Evolutionary conservation across 495 filamentous ascomycete genomes (phyloP).

Genomic region (Talaromyces nanjingensis): DNA sequence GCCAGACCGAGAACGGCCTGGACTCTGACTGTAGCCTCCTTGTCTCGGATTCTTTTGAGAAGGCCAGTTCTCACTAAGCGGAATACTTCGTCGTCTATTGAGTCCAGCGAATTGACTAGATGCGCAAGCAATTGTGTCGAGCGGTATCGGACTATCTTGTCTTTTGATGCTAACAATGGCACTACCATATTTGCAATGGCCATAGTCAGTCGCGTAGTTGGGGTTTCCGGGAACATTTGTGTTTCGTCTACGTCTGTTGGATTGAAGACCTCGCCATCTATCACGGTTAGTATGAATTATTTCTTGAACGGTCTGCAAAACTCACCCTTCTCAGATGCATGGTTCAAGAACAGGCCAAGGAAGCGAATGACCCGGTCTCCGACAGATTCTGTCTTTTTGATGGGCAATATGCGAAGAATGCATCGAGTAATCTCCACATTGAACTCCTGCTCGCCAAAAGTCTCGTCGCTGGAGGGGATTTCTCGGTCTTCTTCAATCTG

Average conservation of each 20-base stretch:
- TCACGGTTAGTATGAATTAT: neutral
- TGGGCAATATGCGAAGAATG: slow-evolving; percentile 68
- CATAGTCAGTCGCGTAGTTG: slow-evolving; percentile 68
- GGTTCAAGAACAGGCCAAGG: slow-evolving; percentile 72
- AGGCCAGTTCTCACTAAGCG: slow-evolving; percentile 68
- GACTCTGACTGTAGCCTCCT: slow-evolving; percentile 82
- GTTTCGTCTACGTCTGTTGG: slow-evolving; percentile 39
- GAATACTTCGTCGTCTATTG: slow-evolving; percentile 85
- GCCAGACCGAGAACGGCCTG: slow-evolving; percentile 91
- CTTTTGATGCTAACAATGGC: slow-evolving; percentile 69
- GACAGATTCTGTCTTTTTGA: slow-evolving; percentile 88
- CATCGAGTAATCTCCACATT: slow-evolving; percentile 78
- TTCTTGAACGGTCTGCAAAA: slow-evolving; percentile 10
- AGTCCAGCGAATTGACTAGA: slow-evolving; percentile 82
- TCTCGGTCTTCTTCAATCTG: slow-evolving; percentile 31
- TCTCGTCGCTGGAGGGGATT: slow-evolving; percentile 37
- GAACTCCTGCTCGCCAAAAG: slow-evolving; percentile 77
- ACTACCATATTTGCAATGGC: slow-evolving; percentile 63
- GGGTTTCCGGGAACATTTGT: slow-evolving; percentile 66
- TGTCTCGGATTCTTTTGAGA: slow-evolving; percentile 80
- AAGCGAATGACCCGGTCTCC: slow-evolving; percentile 83
- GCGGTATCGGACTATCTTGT: slow-evolving; percentile 87
- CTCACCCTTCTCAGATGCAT: slow-evolving; percentile 75
- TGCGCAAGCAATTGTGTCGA: slow-evolving; percentile 83
- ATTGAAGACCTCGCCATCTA: slow-evolving; percentile 42